These are phyloP conservation scores for Rhodotorula toruloides DNA, from an alignment of 768 basidiomycete species.

Conservation along the genomic window DNA sequence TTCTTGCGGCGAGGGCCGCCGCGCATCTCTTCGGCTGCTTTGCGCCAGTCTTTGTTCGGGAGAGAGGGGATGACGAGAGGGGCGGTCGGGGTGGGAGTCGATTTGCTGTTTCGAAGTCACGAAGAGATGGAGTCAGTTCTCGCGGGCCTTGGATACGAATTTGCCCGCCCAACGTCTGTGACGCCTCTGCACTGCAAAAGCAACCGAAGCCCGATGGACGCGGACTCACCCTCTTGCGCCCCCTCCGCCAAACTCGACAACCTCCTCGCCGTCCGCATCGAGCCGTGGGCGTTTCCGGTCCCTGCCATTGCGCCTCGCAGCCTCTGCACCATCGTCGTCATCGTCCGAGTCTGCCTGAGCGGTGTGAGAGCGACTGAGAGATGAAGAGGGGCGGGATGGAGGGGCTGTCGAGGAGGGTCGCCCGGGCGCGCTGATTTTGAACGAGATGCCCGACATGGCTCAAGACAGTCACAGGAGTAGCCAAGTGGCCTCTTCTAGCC, in stretches of 20 bases:
- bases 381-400: slow-evolving; percentile 1
- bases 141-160: too few species aligned
- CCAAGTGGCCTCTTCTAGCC: too few species aligned
- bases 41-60: slow-evolving; percentile 86
- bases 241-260: slow-evolving; percentile 21
- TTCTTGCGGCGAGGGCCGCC: slow-evolving; percentile 42
- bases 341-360: slow-evolving; percentile 7
- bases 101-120: slow-evolving; percentile 10
- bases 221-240: slow-evolving; percentile 23
- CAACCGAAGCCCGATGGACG: neutral
- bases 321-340: slow-evolving; percentile 7
- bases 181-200: fast-evolving
- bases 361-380: neutral
- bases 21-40: slow-evolving; percentile 64
- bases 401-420: slow-evolving; percentile 1
- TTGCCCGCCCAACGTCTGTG: neutral
- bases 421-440: slow-evolving; percentile 23
- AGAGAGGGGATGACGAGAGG: slow-evolving; percentile 81
- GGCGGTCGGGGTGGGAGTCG: slow-evolving; percentile 4
- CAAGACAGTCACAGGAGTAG: too few species aligned
- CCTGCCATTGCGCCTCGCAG: neutral
- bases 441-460: slow-evolving; percentile 34
- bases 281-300: slow-evolving; percentile 16
- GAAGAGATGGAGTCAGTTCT: neutral
- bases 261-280: slow-evolving; percentile 23